phyloP scores from a whole-genome alignment of 2,329 filamentous ascomycete species.

The Rhynchosporium graminicola region DNA sequence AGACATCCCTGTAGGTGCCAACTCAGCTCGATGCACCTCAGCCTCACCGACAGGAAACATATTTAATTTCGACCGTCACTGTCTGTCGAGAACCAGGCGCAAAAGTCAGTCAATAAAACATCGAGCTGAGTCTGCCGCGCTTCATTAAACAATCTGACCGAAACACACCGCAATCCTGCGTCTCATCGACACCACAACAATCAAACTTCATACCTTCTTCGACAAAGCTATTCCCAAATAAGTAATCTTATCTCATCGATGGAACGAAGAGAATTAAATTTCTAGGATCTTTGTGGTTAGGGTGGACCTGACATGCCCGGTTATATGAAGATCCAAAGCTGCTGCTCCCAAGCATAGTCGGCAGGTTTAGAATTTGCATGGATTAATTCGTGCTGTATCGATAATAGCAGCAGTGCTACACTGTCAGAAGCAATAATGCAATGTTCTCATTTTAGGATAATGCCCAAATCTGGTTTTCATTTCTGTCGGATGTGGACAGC shows the following conservation, averaged over 20 bases:
- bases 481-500: constrained; percentile 15
- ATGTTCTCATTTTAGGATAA: constrained; percentile 22
- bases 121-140: too few relatives aligned
- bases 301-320: constrained; percentile 13
- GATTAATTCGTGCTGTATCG: constrained; percentile 21
- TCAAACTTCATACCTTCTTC: constrained; percentile 24
- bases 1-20: not conserved
- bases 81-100: too few relatives aligned
- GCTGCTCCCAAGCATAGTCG: constrained; percentile 13
- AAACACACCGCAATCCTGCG: constrained; percentile 6
- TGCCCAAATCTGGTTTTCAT: constrained; percentile 15
- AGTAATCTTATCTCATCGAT: constrained; percentile 22
- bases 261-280: constrained; percentile 18
- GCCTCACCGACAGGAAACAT: not conserved
- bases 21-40: not conserved
- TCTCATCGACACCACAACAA: constrained; percentile 19
- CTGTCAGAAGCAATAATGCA: constrained; percentile 14
- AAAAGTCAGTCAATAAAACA: too few relatives aligned
- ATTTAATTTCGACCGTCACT: not conserved
- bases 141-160: not conserved
- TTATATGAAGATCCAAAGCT: constrained; percentile 18
- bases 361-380: constrained; percentile 16
- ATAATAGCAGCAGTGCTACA: constrained; percentile 20
- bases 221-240: constrained; percentile 17
- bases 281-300: constrained; percentile 13